Conservation (phyloP, 1,284 basidiomycete species). For the Singerocomus inundabilis region DNA sequence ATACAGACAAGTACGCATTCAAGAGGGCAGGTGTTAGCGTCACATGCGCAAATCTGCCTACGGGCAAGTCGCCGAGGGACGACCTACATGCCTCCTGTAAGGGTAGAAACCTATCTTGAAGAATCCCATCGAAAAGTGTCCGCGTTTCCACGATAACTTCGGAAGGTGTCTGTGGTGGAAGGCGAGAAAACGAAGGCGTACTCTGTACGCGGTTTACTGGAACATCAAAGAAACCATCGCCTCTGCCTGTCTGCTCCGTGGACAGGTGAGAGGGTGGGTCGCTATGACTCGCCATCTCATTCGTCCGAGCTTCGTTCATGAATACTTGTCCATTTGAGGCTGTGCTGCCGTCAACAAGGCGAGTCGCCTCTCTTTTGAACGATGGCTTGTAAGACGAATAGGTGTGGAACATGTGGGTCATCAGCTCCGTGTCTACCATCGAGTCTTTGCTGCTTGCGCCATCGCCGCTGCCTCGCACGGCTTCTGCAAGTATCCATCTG, state of each 20-base stretch:
- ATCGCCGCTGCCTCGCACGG: conserved; percentile 47
- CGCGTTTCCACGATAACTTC: conserved; percentile 77
- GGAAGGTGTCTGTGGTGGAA: conserved; percentile 71
- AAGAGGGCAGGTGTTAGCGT: conserved; percentile 61
- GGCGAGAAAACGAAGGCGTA: conserved; percentile 47
- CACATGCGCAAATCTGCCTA: conserved; percentile 58
- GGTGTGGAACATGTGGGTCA: conserved; percentile 85
- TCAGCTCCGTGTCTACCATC: conserved; percentile 64
- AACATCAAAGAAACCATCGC: neutral
- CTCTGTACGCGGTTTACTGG: neutral
- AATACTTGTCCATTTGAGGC: conserved; percentile 9
- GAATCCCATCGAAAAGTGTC: conserved; percentile 68
- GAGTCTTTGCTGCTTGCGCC: conserved; percentile 31
- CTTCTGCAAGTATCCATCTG: conserved; percentile 91
- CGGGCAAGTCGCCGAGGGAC: conserved; percentile 3
- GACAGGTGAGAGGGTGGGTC: neutral
- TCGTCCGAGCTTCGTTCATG: conserved; percentile 1
- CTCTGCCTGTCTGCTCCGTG: neutral
- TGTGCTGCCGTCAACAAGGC: conserved; percentile 32
- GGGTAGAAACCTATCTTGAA: conserved; percentile 44
- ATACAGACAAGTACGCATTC: conserved; percentile 82
- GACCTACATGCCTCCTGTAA: neutral
- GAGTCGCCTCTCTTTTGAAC: conserved; percentile 51
- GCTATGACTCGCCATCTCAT: neutral
- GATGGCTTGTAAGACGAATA: conserved; percentile 83